Conservation (phyloP, 2,329 filamentous ascomycete genomes). For the Ceratocystiopsis sp. region DNA sequence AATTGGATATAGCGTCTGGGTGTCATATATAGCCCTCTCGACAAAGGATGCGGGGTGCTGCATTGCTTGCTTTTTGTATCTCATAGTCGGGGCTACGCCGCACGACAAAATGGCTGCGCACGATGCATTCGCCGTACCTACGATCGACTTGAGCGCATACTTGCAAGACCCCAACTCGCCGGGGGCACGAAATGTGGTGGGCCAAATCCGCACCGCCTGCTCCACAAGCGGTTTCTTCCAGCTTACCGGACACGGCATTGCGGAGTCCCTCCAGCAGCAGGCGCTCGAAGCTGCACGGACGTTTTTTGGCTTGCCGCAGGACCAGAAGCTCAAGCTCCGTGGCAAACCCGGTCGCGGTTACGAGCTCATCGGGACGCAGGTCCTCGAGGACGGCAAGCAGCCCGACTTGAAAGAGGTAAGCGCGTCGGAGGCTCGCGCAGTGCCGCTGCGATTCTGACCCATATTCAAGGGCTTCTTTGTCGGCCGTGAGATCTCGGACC, state of each 20-base stretch:
- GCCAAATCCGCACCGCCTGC: conserved; percentile 9
- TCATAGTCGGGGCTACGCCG: not conserved
- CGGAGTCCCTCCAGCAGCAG: conserved; percentile 6
- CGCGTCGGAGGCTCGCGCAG: not conserved
- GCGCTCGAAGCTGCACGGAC: conserved; percentile 16
- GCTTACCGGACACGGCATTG: conserved; percentile 10
- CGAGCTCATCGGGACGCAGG: conserved; percentile 27
- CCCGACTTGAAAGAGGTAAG: conserved; percentile 28
- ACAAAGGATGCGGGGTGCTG: not conserved
- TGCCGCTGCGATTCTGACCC: not conserved
- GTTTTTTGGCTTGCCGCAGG: conserved; percentile 29
- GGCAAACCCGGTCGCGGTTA: conserved; percentile 26
- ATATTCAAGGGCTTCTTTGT: conserved; percentile 18
- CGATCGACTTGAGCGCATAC: not conserved
- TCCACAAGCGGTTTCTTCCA: conserved; percentile 13
- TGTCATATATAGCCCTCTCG: not conserved
- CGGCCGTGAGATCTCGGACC: conserved; percentile 18
- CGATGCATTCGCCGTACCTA: not conserved
- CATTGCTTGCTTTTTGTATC: not conserved
- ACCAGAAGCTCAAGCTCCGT: conserved; percentile 24
- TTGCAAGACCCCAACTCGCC: not conserved
- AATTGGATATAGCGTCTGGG: not conserved
- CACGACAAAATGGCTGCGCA: not conserved
- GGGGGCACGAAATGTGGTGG: not conserved
- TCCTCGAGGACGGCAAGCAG: conserved; percentile 22